Percentiles rank a stretch among this genome's conserved stretches.
These are phyloP conservation scores for Saturnispora besseyi DNA, from an alignment of 805 yeast genomes.

Conservation along the genomic window DNA sequence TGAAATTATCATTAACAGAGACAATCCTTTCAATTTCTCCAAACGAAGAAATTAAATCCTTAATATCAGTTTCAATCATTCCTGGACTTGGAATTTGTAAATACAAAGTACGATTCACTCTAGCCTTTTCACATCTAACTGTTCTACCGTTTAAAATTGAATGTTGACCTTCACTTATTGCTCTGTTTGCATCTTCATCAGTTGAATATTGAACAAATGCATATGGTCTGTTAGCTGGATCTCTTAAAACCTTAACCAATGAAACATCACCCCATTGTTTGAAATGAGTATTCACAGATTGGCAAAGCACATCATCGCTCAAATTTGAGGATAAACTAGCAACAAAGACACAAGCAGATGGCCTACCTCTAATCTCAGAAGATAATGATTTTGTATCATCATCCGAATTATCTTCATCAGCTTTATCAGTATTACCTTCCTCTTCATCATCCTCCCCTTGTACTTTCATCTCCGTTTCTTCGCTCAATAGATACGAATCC, in stretches of 20 bases:
- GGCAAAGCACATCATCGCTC: constrained; percentile 63
- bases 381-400: constrained; percentile 11
- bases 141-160: constrained; percentile 62
- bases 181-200: constrained; percentile 60
- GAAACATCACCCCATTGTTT: constrained; percentile 61
- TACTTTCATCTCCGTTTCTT: neutral
- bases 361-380: constrained; percentile 42
- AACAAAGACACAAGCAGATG: constrained; percentile 83
- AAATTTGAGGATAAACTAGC: constrained; percentile 66
- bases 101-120: constrained; percentile 80
- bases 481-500: neutral
- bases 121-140: constrained; percentile 83
- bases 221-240: constrained; percentile 75
- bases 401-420: too few relatives aligned
- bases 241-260: constrained; percentile 75
- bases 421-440: constrained; percentile 2
- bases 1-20: constrained; percentile 31
- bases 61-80: constrained; percentile 27
- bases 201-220: constrained; percentile 82
- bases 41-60: constrained; percentile 35
- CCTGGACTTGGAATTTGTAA: constrained; percentile 32
- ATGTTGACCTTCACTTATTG: constrained; percentile 62
- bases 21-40: constrained; percentile 73
- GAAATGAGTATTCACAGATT: constrained; percentile 62
- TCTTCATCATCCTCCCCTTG: constrained; percentile 5